A percentile compares a stretch with the other conserved stretches of the same genome.
Conservation (phyloP, 176 grass and related monocot species). For the Alloteropsis semialata region DNA sequence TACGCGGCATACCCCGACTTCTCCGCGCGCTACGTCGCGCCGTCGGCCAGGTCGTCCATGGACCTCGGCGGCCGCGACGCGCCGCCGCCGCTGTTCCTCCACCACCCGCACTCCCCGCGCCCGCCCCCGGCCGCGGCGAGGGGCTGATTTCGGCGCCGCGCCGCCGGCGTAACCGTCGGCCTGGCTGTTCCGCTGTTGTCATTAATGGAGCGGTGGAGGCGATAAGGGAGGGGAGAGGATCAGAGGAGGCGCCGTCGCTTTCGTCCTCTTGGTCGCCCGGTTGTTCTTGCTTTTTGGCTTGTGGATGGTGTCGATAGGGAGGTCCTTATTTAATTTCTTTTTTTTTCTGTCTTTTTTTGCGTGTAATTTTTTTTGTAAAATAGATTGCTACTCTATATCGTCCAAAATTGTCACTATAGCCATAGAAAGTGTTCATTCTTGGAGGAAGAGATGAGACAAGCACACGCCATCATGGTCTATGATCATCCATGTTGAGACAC, state of each 20-base stretch:
- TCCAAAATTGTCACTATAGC: constrained; percentile 8
- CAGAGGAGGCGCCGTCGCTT: constrained; percentile 28
- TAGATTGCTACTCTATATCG: neutral
- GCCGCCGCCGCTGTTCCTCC: constrained; percentile 36
- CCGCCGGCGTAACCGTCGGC: neutral
- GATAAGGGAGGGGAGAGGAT: constrained; percentile 41
- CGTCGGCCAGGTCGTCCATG: constrained; percentile 40
- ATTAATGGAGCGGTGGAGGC: constrained; percentile 19
- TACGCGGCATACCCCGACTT: constrained; percentile 57
- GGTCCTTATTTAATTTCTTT: neutral
- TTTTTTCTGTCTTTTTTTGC: neutral
- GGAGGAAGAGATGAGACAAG: neutral
- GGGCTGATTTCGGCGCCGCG: neutral
- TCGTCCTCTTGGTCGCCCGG: neutral
- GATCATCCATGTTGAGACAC: neutral
- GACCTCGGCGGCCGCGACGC: constrained; percentile 63
- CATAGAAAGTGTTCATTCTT: neutral
- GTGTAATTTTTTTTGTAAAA: constrained; percentile 1
- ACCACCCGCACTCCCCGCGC: constrained; percentile 7
- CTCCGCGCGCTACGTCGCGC: constrained; percentile 62
- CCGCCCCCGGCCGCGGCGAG: neutral
- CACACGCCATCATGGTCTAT: neutral
- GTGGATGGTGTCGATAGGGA: constrained; percentile 7
- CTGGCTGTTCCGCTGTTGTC: neutral
- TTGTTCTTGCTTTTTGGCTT: constrained; percentile 4